These are phyloP conservation scores for Pythium rishiriense DNA, from an alignment of 352 stramenopile genomes.

Conservation along the genomic window DNA sequence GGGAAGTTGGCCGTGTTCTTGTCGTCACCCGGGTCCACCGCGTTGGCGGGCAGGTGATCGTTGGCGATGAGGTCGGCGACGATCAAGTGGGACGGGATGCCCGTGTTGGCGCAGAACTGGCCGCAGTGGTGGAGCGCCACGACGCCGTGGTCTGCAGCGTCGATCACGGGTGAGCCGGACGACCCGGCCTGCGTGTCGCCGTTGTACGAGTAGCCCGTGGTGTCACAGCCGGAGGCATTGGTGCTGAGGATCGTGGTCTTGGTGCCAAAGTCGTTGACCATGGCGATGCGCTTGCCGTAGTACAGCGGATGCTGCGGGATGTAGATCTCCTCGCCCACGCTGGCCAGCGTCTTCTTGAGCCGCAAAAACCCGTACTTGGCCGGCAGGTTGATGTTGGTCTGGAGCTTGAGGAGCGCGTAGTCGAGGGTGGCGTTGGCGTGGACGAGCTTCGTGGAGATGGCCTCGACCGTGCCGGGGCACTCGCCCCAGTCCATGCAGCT, in stretches of 20 bases:
- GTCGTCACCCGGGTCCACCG: slow-evolving; percentile 45
- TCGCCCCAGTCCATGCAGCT: slow-evolving; percentile 38
- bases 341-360: slow-evolving; percentile 34
- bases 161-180: slow-evolving; percentile 61
- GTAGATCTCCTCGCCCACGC: slow-evolving; percentile 46
- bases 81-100: slow-evolving; percentile 48
- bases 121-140: slow-evolving; percentile 75
- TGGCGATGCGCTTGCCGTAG: slow-evolving; percentile 50
- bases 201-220: slow-evolving; percentile 55
- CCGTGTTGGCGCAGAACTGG: slow-evolving; percentile 54
- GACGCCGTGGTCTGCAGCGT: slow-evolving; percentile 50
- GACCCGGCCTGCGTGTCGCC: slow-evolving; percentile 65
- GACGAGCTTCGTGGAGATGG: slow-evolving; percentile 47
- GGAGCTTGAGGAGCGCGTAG: slow-evolving; percentile 61
- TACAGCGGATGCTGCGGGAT: slow-evolving; percentile 56
- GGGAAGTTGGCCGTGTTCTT: slow-evolving; percentile 45
- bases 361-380: slow-evolving; percentile 63
- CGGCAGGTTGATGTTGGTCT: slow-evolving; percentile 33
- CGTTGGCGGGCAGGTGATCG: slow-evolving; percentile 28
- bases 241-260: slow-evolving; percentile 39
- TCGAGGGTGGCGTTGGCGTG: slow-evolving; percentile 48
- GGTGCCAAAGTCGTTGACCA: slow-evolving; percentile 49
- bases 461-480: slow-evolving; percentile 46
- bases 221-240: slow-evolving; percentile 35
- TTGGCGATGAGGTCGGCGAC: slow-evolving; percentile 39